Evolutionary conservation across 2,329 filamentous ascomycete genomes (phyloP).

Genomic region (Diplodia mutila): DNA sequence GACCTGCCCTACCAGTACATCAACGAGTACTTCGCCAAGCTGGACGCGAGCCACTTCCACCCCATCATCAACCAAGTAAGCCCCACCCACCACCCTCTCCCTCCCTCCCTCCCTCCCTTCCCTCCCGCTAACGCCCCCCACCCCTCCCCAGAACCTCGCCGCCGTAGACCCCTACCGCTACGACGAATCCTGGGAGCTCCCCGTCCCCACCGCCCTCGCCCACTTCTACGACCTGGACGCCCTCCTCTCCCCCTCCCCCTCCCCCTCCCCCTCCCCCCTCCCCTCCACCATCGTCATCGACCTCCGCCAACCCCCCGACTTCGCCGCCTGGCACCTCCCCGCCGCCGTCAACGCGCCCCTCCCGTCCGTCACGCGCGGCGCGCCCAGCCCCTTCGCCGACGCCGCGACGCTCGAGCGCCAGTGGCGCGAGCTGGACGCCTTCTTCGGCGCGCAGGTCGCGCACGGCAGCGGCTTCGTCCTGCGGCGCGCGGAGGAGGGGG

Average conservation of each 20-base stretch:
- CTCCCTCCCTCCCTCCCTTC: constrained; percentile 2
- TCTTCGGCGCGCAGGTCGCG: constrained; percentile 39
- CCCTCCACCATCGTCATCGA: constrained; percentile 28
- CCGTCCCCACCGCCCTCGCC: constrained; percentile 30
- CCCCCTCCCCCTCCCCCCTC: not conserved
- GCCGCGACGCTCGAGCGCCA: constrained; percentile 48
- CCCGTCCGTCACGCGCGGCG: constrained; percentile 38
- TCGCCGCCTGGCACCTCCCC: constrained; percentile 48
- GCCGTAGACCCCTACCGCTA: constrained; percentile 26
- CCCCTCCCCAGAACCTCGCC: constrained; percentile 26
- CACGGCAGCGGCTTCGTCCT: constrained; percentile 28
- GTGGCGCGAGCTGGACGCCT: constrained; percentile 54
- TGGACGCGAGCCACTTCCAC: constrained; percentile 54
- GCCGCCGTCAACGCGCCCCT: constrained; percentile 39
- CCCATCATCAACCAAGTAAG: constrained; percentile 53
- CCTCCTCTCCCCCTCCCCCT: not conserved
- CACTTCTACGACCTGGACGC: constrained; percentile 17
- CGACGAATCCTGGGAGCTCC: constrained; percentile 25
- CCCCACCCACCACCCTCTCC: no score
- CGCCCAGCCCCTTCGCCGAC: constrained; percentile 53
- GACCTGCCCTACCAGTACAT: constrained; percentile 68
- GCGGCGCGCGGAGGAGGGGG: constrained; percentile 29
- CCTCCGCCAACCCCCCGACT: constrained; percentile 42
- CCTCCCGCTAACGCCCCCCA: constrained; percentile 28
- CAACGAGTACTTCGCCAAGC: constrained; percentile 62